phyloP scores from a whole-genome alignment of 1,284 basidiomycete species.

The Ceratobasidium sp. region DNA sequence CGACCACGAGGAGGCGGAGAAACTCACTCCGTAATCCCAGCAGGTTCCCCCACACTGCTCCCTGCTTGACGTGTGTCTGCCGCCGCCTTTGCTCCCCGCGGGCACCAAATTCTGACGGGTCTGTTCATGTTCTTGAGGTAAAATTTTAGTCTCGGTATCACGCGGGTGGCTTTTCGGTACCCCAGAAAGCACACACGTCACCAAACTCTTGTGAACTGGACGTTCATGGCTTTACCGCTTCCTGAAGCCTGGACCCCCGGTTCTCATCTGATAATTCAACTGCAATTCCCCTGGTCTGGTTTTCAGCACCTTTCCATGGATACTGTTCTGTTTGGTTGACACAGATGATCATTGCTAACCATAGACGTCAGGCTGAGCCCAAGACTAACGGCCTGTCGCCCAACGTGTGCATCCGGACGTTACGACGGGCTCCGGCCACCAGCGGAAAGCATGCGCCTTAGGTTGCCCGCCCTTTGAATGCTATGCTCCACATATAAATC shows the following conservation, averaged over 20 bases:
- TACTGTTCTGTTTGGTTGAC: constrained; percentile 18
- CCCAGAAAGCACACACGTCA: constrained; percentile 33
- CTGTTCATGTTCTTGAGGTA: constrained; percentile 15
- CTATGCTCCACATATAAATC: constrained; percentile 30
- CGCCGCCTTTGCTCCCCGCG: constrained; percentile 17
- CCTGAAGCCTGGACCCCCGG: constrained; percentile 20
- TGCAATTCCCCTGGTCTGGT: constrained; percentile 24
- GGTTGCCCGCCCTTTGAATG: constrained; percentile 14
- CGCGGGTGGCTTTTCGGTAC: constrained; percentile 34
- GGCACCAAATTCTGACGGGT: constrained; percentile 39
- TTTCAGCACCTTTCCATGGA: constrained; percentile 17
- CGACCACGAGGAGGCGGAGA: constrained; percentile 37
- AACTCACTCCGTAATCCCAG: constrained; percentile 21
- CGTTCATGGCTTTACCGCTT: constrained; percentile 18
- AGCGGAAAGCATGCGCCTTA: constrained; percentile 27
- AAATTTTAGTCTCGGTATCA: constrained; percentile 40
- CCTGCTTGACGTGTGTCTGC: constrained; percentile 11
- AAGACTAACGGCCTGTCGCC: not conserved
- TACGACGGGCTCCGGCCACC: constrained; percentile 18
- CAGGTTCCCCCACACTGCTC: constrained; percentile 22
- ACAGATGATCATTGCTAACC: constrained; percentile 20
- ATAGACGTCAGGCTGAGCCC: constrained; percentile 16
- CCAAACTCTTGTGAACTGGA: constrained; percentile 8
- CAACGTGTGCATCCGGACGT: constrained; percentile 34
- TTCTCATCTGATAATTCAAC: constrained; percentile 6